These are phyloP conservation scores for Odontarrhena argentea DNA, from an alignment of 345 rosid genomes.

Conservation along the genomic window DNA sequence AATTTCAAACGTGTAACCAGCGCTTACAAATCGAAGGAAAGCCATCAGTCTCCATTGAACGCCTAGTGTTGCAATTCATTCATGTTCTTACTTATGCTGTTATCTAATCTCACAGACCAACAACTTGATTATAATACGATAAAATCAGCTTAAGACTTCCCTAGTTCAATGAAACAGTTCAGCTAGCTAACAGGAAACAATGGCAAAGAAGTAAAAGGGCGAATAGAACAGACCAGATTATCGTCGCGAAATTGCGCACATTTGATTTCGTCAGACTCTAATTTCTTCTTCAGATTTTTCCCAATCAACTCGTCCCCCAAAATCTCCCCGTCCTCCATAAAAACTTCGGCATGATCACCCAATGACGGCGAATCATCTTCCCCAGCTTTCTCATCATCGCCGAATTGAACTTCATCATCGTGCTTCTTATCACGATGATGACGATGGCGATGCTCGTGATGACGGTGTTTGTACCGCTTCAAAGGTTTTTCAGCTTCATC, in stretches of 20 bases:
- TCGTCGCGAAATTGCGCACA: conserved; percentile 34
- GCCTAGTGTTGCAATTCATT: conserved; percentile 50
- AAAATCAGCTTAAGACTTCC: background rate
- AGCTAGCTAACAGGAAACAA: background rate
- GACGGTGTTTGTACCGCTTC: conserved; percentile 72
- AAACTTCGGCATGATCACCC: conserved; percentile 46
- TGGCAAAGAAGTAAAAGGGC: conserved; percentile 23
- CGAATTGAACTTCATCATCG: conserved; percentile 40
- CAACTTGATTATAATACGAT: conserved; percentile 39
- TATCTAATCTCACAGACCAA: conserved; percentile 49
- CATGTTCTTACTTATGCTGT: conserved; percentile 53
- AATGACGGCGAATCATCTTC: conserved; percentile 23
- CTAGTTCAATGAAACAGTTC: background rate
- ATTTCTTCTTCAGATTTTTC: background rate
- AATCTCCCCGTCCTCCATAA: conserved; percentile 88
- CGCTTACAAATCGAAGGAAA: conserved; percentile 66
- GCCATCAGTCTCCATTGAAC: conserved; percentile 64
- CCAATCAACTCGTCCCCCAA: conserved; percentile 55
- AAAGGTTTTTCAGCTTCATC: conserved; percentile 54
- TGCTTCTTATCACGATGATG: conserved; percentile 47
- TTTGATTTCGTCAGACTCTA: conserved; percentile 30
- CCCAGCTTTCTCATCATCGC: background rate
- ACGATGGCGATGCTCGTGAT: conserved; percentile 45
- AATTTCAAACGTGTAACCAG: conserved; percentile 42
- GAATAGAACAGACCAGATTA: conserved; percentile 64